Evolutionary conservation across 2,329 filamentous ascomycete genomes (phyloP), one percentile per base, ranked within the genome.

Genomic region (Verticillium nonalfalfae): DNA sequence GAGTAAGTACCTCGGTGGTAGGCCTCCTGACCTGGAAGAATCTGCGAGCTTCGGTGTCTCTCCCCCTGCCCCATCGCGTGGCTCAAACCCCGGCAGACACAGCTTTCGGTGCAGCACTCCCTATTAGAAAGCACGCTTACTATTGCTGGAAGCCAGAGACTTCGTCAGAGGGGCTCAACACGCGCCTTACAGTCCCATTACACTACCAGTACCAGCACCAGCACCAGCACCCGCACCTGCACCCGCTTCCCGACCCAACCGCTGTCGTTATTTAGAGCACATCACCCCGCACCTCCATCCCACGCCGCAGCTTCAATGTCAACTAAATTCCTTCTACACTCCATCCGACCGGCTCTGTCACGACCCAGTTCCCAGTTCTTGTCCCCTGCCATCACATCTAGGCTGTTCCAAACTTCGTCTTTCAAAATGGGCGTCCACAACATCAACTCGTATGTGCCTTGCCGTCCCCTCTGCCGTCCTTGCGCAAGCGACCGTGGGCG

Each of bases 341-440:
- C 45, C 45, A 52, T 52, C 45, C 45, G 45, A 52, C 45, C 45
- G 45, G 45, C 45, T 52, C 45, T 52, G 11, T 52, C 45, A 52
- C 45, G 45, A 52, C 18, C 45, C n/a, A 52, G 45, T 26, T 31
- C 21, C 45, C 45, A 52, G 45, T 52, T 18, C 45, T 18, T 52
- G n/a, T 52, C 45, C 21, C 18, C 45, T 11, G 21, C 45, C 9
- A 52, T 52, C 18, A 9, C 45, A 52, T 52, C 45, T 18, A 52
- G 45, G 18, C 45, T 52, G 45, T 52, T 57, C 31, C 45, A 52
- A 21, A 52, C 45, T 26, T 52, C 45, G 9, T 52, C 45, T 52
- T 11, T 52, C 45, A 80, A 75, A 61, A 74, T 80, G 71, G 76
- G 72, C 66, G 81, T 84, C 61, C 76, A 79, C 67, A 72, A 79